These are phyloP conservation scores for Tricladium varicosporioides DNA, from an alignment of 2,329 filamentous ascomycete genomes.

Conservation along the genomic window DNA sequence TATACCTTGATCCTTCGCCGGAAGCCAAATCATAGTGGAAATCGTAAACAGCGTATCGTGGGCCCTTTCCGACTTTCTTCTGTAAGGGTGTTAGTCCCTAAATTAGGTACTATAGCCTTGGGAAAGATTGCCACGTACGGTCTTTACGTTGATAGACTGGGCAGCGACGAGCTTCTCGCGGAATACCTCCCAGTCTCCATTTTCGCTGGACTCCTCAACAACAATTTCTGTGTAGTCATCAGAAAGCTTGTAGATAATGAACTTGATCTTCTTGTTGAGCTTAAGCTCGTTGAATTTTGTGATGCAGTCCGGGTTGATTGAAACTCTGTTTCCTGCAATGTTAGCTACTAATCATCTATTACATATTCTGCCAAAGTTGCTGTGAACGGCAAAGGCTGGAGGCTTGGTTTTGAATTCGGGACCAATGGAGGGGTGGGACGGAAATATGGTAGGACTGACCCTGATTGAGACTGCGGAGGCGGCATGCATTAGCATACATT, in stretches of 20 bases:
- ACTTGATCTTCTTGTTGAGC: constrained; percentile 78
- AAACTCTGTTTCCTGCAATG: constrained; percentile 52
- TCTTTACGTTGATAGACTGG: constrained; percentile 65
- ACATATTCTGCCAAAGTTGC: neutral
- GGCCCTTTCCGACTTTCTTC: constrained; percentile 63
- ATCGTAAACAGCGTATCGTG: constrained; percentile 83
- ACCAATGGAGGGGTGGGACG: constrained; percentile 15
- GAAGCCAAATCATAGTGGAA: constrained; percentile 72
- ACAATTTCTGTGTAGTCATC: constrained; percentile 81
- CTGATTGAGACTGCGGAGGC: constrained; percentile 60
- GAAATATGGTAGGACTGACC: constrained; percentile 48
- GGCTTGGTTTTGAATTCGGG: neutral
- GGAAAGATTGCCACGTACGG: constrained; percentile 44
- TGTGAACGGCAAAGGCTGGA: neutral
- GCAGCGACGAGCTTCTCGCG: constrained; percentile 73
- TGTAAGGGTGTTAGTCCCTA: constrained; percentile 31
- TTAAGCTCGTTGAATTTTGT: constrained; percentile 76
- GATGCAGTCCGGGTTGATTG: constrained; percentile 70
- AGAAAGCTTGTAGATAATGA: constrained; percentile 84
- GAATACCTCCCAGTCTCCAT: constrained; percentile 69
- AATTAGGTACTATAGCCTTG: neutral
- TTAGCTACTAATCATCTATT: constrained; percentile 11
- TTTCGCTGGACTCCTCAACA: constrained; percentile 69
- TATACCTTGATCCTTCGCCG: constrained; percentile 70
- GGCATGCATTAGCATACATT: constrained; percentile 19